These are phyloP conservation scores for Gynostemma pentaphyllum DNA, from an alignment of 306 rosid genomes.

Conservation along the genomic window DNA sequence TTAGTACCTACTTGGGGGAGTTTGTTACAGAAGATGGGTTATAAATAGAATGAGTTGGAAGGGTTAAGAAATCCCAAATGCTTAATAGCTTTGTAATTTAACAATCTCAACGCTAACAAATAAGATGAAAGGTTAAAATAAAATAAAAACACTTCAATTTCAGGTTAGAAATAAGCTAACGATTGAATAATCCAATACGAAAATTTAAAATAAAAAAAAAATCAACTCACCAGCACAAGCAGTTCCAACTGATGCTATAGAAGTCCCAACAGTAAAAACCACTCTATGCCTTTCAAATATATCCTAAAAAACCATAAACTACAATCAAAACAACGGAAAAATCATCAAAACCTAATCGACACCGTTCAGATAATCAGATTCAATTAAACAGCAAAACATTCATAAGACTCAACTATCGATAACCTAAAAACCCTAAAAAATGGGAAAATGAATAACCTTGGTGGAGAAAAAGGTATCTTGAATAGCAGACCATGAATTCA, in stretches of 20 bases:
- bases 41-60: neutral
- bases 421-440: neutral
- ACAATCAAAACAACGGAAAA: neutral
- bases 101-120: no score
- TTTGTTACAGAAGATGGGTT: no score
- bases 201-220: neutral
- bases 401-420: neutral
- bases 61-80: no score
- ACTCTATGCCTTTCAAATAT: conserved; percentile 72
- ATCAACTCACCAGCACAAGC: conserved; percentile 63
- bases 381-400: neutral
- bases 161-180: no score
- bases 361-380: neutral
- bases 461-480: conserved; percentile 71
- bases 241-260: conserved; percentile 78
- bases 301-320: conserved; percentile 28
- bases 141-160: no score
- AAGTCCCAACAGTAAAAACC: conserved; percentile 81
- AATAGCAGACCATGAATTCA: conserved; percentile 56
- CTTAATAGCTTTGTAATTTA: no score
- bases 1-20: no score
- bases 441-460: conserved; percentile 28
- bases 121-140: no score
- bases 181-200: neutral
- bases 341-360: neutral